These are phyloP conservation scores for Fraxinus dipetala DNA, from an alignment of 305 asterid species.

Conservation along the genomic window DNA sequence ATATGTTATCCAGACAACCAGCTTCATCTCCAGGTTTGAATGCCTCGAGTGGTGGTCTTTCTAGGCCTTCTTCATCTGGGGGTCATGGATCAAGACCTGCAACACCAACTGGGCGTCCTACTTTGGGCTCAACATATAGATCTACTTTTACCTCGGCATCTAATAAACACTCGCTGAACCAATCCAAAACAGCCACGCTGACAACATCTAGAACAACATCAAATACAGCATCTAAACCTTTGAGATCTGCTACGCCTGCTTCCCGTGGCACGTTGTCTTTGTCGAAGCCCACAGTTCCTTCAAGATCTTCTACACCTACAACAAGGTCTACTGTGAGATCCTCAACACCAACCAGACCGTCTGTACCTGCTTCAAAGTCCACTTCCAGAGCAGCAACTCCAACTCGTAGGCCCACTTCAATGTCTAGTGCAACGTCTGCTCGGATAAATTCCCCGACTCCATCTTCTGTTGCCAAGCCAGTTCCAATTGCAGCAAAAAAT, in stretches of 20 bases:
- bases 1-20: slow-evolving; percentile 52
- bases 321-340: slow-evolving; percentile 62
- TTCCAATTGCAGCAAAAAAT: slow-evolving; percentile 42
- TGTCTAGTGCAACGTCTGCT: slow-evolving; percentile 36
- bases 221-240: slow-evolving; percentile 48
- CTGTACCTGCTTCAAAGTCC: slow-evolving; percentile 56
- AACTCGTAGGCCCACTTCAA: slow-evolving; percentile 56
- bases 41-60: slow-evolving; percentile 64
- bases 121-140: slow-evolving; percentile 54
- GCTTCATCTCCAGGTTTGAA: slow-evolving; percentile 63
- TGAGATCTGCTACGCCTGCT: slow-evolving; percentile 87
- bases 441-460: slow-evolving; percentile 39
- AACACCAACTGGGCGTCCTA: slow-evolving; percentile 84
- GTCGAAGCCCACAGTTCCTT: slow-evolving; percentile 53
- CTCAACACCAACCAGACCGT: slow-evolving; percentile 74
- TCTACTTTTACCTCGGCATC: slow-evolving; percentile 47
- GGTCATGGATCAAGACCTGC: slow-evolving; percentile 78
- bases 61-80: slow-evolving; percentile 87
- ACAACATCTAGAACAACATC: slow-evolving; percentile 45
- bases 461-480: slow-evolving; percentile 42
- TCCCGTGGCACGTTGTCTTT: slow-evolving; percentile 56
- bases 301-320: slow-evolving; percentile 89
- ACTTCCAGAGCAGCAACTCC: slow-evolving; percentile 84
- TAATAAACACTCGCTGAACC: slow-evolving; percentile 40
- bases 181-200: slow-evolving; percentile 45